Conservation (phyloP, 192 early-diverging fungal genomes). For the Cetraspora pellucida region DNA sequence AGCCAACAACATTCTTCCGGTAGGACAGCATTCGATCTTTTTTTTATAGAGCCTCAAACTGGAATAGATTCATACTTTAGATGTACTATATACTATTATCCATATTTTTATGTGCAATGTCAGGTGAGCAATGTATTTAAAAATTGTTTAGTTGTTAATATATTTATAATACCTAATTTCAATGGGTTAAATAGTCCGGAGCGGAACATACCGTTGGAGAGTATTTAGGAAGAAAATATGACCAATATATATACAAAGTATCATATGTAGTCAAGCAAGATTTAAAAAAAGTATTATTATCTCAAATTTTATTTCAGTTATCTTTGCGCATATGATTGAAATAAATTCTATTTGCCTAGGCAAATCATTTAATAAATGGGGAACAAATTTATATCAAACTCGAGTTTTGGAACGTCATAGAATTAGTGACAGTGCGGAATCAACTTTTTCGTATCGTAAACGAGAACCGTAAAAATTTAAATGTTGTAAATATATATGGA, state of each 20-base stretch:
- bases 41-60: constrained; percentile 73
- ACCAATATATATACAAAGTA: constrained; percentile 63
- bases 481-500: constrained; percentile 69
- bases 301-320: not conserved
- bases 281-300: constrained; percentile 67
- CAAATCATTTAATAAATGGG: constrained; percentile 86
- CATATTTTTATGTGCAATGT: constrained; percentile 90
- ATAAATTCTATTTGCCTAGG: constrained; percentile 46
- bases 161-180: not conserved
- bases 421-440: constrained; percentile 76
- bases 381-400: constrained; percentile 76
- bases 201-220: constrained; percentile 85
- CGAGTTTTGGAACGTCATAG: constrained; percentile 79
- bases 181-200: constrained; percentile 52
- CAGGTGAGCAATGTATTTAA: constrained; percentile 51
- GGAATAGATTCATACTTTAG: constrained; percentile 90
- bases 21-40: constrained; percentile 82
- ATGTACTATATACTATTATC: constrained; percentile 77
- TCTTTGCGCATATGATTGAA: not conserved
- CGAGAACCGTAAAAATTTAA: constrained; percentile 64
- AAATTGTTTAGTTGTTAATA: not conserved
- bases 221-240: constrained; percentile 72
- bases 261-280: constrained; percentile 76
- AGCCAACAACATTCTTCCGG: constrained; percentile 67
- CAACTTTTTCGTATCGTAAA: constrained; percentile 68